Base-by-base conservation (phyloP, 2,329 filamentous ascomycete species). In the Pseudogymnoascus sp. region DNA sequence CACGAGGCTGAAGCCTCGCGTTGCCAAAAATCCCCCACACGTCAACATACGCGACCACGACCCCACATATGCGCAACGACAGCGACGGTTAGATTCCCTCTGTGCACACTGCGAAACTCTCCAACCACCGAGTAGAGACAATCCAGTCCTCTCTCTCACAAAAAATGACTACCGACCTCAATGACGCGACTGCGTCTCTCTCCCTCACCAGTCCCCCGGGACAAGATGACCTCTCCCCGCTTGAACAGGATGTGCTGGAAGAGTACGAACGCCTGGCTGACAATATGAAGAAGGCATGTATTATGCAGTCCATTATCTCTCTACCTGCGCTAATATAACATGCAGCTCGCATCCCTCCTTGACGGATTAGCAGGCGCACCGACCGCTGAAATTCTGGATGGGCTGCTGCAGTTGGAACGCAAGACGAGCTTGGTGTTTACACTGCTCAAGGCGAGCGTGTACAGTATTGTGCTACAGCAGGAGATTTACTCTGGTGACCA, bases 381-480 rank as follows among this genome's bases (percentile, higher is more conserved):
- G 0, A 88, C 91, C 22, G 88, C 89, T 5, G 91, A 90, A 67
- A 92, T 95, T 63, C 82, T 95, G 61, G 91, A 99, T 74, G 88
- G 90, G 7, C 80, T 99, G 69, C 82, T 94, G 61, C 87, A 92
- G 45, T 80, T 99, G 62, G 94, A 99, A 80, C 83, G 94, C 69
- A 97, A 97, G 80, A 97, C 93, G 45, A 92, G 91, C 68, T 80
- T 96, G 62, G 93, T 97, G 22, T 97, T 96, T 76, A 99, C 94
- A 66, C 77, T 97, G 73, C 82, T 99, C 73, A 99, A 99, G 80
- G 93, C 94, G 16, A 97, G 93, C 75, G 94, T 99, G 66, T 99
- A 99, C 78, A 96, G 90, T 73, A 99, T 99, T 78, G 92, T 99
- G 65, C 76, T 99, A 79, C 93, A 99, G 82, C 93, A 97, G 82